Evolutionary conservation across 164 flowering plant genomes (phyloP), one percentile per base, ranked within the genome.

Genomic region (Macadamia tetraphylla): DNA sequence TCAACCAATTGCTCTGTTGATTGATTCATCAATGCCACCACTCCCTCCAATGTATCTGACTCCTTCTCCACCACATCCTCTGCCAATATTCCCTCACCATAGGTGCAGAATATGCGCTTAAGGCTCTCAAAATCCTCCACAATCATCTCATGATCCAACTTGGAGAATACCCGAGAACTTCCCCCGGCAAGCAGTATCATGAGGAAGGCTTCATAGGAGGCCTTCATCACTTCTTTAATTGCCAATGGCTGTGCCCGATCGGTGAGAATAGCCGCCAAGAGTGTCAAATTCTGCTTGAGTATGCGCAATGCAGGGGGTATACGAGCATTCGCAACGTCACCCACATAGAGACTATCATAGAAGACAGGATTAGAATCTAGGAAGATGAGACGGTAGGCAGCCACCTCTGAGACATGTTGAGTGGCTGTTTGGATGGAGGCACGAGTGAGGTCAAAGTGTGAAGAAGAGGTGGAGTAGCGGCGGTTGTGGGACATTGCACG

Each of bases 111-210:
- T 0, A 85, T 74, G 31, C 81, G 72, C 73, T 89, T 95, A 74
- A 92, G 75, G 74, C 74, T 76, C 13, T 83, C 83, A 46, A 95
- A 88, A 66, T 95, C 99, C 73, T 92, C 98, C 66, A 75, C 78
- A 15, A 95, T 77, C 85, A 87, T 81, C 64, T 72, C 82, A n/a
- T 89, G 85, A 63, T 95, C 98, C 5, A 80, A 9, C 73, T 84
- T 67, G 5, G 63, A 42, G 65, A 90, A 92, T 0, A 74, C 68
- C 35, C 99, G 68, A 17, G 79, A 56, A 56, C 72, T 57, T 12
- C 99, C 99, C 12, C 99, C 99, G 0, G 99, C 99, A 42, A 95
- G 86, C 73, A 95, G 67, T 57, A 89, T 94, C 92, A 82, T 90
- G 8, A 92, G 85, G 79, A 65, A 92, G 10, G 90, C 88, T 73